Percentiles rank a stretch among this genome's conserved stretches.
phyloP scores from a whole-genome alignment of 2,329 filamentous ascomycete species.

The Pyrenochaeta sp. region DNA sequence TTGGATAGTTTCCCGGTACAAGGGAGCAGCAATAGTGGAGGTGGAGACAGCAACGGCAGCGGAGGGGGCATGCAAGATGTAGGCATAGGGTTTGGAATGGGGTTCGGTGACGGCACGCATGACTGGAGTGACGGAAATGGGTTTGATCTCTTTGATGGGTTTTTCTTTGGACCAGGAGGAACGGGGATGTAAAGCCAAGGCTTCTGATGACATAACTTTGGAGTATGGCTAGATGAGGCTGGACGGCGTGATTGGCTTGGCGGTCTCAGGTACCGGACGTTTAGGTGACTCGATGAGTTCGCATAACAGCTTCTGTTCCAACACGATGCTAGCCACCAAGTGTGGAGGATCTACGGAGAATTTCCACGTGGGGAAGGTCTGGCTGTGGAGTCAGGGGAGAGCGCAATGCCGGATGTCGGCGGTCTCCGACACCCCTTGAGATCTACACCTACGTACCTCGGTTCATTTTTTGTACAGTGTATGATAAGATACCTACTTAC shows the following conservation, averaged over 20 bases:
- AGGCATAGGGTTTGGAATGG: conserved; percentile 65
- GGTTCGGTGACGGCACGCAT: conserved; percentile 59
- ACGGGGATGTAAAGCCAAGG: conserved; percentile 24
- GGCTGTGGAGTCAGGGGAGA: neutral
- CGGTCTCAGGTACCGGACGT: neutral
- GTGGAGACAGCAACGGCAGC: conserved; percentile 48
- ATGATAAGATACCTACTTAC: neutral
- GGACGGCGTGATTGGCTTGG: neutral
- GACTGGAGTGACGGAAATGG: conserved; percentile 61
- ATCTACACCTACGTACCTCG: neutral
- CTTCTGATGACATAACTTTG: neutral
- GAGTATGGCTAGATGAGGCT: too few relatives aligned
- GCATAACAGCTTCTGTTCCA: neutral
- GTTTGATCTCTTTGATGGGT: conserved; percentile 70
- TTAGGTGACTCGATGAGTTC: conserved; percentile 5
- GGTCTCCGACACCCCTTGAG: conserved; percentile 5
- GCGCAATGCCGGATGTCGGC: conserved; percentile 1
- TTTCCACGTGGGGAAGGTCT: neutral
- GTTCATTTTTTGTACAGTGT: neutral
- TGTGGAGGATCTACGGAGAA: neutral
- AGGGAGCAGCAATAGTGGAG: conserved; percentile 14
- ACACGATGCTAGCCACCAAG: neutral
- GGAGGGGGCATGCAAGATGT: conserved; percentile 61
- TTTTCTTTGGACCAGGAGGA: conserved; percentile 51
- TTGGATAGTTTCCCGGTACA: conserved; percentile 59